Conservation (phyloP, 371 early-diverging fungal species). For the Syncephalastrum monosporum region DNA sequence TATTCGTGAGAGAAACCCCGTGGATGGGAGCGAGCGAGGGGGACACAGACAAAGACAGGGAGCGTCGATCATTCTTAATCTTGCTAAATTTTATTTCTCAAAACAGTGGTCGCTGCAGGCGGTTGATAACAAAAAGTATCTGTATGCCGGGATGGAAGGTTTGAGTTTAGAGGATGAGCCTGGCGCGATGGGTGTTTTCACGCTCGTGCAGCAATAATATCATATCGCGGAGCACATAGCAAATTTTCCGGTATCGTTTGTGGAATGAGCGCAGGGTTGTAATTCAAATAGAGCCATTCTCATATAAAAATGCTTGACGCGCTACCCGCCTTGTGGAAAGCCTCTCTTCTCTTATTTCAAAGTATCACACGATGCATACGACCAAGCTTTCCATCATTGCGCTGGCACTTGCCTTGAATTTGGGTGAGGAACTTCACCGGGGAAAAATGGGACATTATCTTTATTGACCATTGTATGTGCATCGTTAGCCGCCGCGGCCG, state of each 20-base stretch:
- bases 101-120: no score
- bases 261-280: slow-evolving; percentile 1
- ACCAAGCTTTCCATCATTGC: slow-evolving; percentile 11
- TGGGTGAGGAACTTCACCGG: slow-evolving; percentile 6
- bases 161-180: no score
- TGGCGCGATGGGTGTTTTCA: neutral
- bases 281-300: slow-evolving; percentile 5
- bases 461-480: neutral
- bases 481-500: slow-evolving; percentile 11
- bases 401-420: slow-evolving; percentile 11
- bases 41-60: no score
- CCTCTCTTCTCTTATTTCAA: neutral
- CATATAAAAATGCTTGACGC: neutral
- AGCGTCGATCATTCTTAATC: no score
- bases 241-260: neutral
- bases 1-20: no score
- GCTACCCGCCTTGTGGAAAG: neutral
- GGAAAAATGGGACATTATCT: neutral
- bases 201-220: neutral
- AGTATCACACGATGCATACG: slow-evolving; percentile 9
- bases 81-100: no score
- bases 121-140: no score
- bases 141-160: no score
- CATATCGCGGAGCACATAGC: neutral
- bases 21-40: no score